Base-by-base conservation (phyloP, 2,329 filamentous ascomycete genomes). In the Hypoxylon sp. region DNA sequence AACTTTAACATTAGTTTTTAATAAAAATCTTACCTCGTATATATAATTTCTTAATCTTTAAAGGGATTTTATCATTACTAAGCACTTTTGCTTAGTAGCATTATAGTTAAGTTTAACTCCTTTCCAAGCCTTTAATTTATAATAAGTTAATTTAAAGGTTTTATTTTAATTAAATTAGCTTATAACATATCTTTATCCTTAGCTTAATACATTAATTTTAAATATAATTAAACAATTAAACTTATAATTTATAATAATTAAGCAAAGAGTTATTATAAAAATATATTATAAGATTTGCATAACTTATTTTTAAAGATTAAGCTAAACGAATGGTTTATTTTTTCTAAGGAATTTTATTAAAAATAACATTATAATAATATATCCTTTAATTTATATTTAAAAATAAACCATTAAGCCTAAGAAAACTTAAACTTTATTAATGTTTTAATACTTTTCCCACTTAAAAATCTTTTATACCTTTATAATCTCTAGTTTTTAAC, bases 381-480 rank as follows among this genome's bases (percentile, higher is more conserved):
- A 46, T 6, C 22, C 17, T 17, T 46, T 46, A 17, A 46, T 46
- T 46, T 46, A 46, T 19, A 46, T 46, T 19, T 46, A 17, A 46
- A 46, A 46, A 19, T 46, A 46, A 6, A 46, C 22, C 6, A 19
- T 46, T 46, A 46, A 46, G 3, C 9, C 9, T 46, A 46, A 46
- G 10, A 46, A 46, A 5, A 10, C 17, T 19, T 46, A 19, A 46
- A 46, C 17, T 46, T 46, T 46, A 46, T 46, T 46, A 46, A 17
- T 10, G n/a, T 46, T 17, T 17, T 17, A 19, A 22, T 46, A 46
- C 22, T 46, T 46, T 46, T 46, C 19, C 19, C 3, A 22, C 19
- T 22, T 22, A 22, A 22, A 46, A 46, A 10, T 10, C 22, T 46
- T 46, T 46, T 46, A 19, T 19, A 46, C 10, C 3, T 46, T 17